phyloP scores from a whole-genome alignment of 352 stramenopile species.

The Phytophthora sansomeana region DNA sequence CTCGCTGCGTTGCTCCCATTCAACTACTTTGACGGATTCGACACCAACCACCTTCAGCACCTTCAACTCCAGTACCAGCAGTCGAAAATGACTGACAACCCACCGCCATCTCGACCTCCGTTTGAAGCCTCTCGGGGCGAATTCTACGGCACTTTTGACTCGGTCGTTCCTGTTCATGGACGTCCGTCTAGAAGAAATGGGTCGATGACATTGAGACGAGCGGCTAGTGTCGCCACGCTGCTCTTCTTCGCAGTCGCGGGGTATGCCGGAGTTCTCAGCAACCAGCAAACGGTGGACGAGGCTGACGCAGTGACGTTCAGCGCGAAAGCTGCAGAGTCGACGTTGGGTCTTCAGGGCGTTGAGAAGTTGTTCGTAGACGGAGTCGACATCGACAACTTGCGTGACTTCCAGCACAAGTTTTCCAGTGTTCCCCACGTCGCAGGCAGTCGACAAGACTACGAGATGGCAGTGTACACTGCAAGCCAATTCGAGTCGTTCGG shows the following conservation, averaged over 20 bases:
- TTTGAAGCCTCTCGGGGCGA: constrained; percentile 1
- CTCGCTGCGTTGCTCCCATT: constrained; percentile 18
- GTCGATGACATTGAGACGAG: constrained; percentile 6
- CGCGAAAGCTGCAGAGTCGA: background rate
- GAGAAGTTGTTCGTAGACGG: constrained; percentile 32
- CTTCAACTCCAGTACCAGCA: constrained; percentile 1
- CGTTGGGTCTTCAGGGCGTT: constrained; percentile 1
- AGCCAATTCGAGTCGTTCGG: constrained; percentile 54
- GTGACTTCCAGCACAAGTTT: constrained; percentile 52
- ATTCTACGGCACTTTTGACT: constrained; percentile 16
- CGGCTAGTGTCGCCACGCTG: constrained; percentile 10
- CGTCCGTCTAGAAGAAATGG: background rate
- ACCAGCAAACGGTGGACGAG: constrained; percentile 9
- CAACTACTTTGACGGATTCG: constrained; percentile 16
- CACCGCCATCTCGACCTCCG: background rate
- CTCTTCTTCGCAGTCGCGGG: constrained; percentile 23
- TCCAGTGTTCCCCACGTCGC: constrained; percentile 42
- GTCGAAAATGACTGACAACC: constrained; percentile 16
- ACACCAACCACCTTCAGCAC: constrained; percentile 7
- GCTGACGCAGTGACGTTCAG: background rate
- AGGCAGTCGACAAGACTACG: constrained; percentile 44
- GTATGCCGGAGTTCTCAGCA: constrained; percentile 7
- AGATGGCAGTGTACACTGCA: constrained; percentile 55
- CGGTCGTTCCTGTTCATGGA: background rate
- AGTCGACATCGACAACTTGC: constrained; percentile 33